Evolutionary conservation across 306 rosid genomes (phyloP), one percentile per base, ranked within the genome.

Genomic region (Corylus americana): DNA sequence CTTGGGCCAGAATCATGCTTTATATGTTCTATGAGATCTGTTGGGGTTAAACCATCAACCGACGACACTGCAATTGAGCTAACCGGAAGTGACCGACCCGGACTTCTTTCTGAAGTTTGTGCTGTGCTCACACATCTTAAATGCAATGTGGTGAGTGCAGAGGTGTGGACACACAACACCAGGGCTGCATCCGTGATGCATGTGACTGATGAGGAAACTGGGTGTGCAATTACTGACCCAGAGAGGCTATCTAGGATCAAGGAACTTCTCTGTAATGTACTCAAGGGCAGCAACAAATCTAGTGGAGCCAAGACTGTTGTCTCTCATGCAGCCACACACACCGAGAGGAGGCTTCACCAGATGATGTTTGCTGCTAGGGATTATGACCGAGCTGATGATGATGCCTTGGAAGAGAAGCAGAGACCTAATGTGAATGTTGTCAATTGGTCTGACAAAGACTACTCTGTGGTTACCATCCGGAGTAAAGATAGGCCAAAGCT

Each of bases 331-430:
- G 85, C 58, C 55, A 94, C 94, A 0, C 98, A 94, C 70, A 90
- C 97, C 2, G 97, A 90, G 13, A 84, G 98, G 76, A 84, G 98
- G 85, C 97, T 94, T 84, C 98, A 94, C 83, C 98, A 94, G 84
- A 91, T 94, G 95, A 90, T 94, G 98, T 94, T 94, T 88, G 97
- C 91, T 12, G 98, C 91, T 79, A 87, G 98, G 78, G 98, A 94
- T 79, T 94, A 92, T 14, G 98, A 87, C 45, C 82, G 92, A 22
- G 84, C 76, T 1, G 79, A 81, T 13, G 87, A 80, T 12, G 90
- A 79, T 83, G 86, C 50, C 67, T 87, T 79, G 79, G 87, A 84
- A 59, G 91, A 83, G 76, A 91, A 88, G 80, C 91, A 88, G 79
- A 91, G 94, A 39, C 97, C 97, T 14, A 82, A 91, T 85, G 97